Percentiles rank a stretch among this genome's conserved stretches.
phyloP scores from a whole-genome alignment of 1,284 basidiomycete species.

The Ustilago nuda region DNA sequence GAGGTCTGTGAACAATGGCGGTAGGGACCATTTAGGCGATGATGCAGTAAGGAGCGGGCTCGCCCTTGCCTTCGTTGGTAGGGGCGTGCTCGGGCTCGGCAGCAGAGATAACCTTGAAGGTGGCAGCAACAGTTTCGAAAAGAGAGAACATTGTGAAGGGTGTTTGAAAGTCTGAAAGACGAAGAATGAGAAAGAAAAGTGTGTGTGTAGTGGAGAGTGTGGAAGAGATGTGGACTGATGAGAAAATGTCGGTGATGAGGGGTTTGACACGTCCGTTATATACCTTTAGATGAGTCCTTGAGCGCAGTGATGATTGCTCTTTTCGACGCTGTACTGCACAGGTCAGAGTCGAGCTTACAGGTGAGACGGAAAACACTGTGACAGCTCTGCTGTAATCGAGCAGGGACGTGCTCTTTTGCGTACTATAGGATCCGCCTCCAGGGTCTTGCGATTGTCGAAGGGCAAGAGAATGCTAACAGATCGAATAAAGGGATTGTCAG shows the following conservation, averaged over 20 bases:
- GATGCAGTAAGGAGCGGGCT: constrained; percentile 1
- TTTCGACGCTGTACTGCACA: not conserved
- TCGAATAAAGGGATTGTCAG: too few species aligned
- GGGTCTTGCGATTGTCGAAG: too few species aligned
- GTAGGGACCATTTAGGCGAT: constrained; percentile 6
- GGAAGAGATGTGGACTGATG: constrained; percentile 14
- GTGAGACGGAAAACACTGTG: too few species aligned
- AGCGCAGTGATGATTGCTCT: not conserved
- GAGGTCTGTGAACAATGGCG: constrained; percentile 1
- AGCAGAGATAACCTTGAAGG: constrained; percentile 4
- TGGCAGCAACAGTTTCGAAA: constrained; percentile 8
- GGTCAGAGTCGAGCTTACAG: too few species aligned
- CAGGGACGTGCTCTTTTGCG: too few species aligned
- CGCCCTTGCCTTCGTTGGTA: not conserved
- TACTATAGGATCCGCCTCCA: too few species aligned
- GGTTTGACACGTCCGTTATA: constrained; percentile 4
- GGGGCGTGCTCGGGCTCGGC: constrained; percentile 10
- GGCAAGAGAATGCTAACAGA: too few species aligned
- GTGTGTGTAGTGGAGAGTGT: constrained; percentile 6
- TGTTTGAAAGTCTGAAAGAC: constrained; percentile 3
- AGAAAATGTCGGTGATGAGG: constrained; percentile 13
- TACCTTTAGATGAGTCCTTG: not conserved
- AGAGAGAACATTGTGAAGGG: constrained; percentile 12
- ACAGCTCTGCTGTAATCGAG: too few species aligned
- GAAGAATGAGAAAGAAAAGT: not conserved